Conservation (phyloP, 495 filamentous ascomycete genomes). For the Entonaema liquescens region DNA sequence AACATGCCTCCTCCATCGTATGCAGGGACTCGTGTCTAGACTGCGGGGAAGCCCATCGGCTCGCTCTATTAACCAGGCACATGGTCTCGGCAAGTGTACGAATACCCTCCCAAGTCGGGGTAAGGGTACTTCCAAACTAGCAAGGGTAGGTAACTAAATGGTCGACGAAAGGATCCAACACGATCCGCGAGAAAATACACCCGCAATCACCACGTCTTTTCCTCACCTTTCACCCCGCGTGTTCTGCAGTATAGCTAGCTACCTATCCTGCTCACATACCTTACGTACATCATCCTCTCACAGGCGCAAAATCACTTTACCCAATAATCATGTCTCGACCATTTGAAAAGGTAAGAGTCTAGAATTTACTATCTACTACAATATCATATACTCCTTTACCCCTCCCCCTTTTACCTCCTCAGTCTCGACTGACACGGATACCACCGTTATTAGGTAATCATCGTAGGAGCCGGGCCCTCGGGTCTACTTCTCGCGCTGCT, state of each 20-base stretch:
- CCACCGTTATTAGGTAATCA: constrained; percentile 43
- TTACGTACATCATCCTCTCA: neutral
- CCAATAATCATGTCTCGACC: constrained; percentile 33
- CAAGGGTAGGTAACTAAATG: constrained; percentile 10
- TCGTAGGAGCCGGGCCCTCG: constrained; percentile 66
- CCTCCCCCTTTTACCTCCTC: neutral
- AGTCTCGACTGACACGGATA: neutral
- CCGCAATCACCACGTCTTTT: neutral
- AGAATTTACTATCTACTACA: neutral
- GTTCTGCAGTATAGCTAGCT: neutral
- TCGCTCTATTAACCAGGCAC: constrained; percentile 32
- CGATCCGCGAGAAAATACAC: constrained; percentile 2
- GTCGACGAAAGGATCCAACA: constrained; percentile 8
- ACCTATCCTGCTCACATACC: neutral
- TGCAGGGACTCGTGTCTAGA: constrained; percentile 14
- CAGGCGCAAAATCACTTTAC: neutral
- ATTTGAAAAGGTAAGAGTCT: constrained; percentile 33
- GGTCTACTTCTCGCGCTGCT: constrained; percentile 65
- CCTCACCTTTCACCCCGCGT: neutral
- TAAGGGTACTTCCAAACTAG: constrained; percentile 11
- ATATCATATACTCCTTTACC: neutral
- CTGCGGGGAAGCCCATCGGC: constrained; percentile 40
- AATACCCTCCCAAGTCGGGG: constrained; percentile 15
- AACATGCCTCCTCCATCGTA: neutral
- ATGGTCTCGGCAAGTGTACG: constrained; percentile 35